phyloP scores from a whole-genome alignment of 768 basidiomycete species.

The Trametopsis cervina region DNA sequence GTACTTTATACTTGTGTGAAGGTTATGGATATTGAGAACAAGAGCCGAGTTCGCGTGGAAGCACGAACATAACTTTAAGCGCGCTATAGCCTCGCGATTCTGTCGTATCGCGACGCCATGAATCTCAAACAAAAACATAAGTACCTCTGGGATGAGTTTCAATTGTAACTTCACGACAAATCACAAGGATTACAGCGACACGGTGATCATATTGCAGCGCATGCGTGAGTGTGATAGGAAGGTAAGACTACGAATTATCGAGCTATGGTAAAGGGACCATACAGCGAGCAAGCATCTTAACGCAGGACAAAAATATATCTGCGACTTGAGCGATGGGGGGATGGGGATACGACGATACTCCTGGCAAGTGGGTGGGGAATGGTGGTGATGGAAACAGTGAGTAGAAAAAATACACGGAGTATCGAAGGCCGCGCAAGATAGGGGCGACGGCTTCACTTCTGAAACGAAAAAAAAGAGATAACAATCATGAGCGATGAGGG shows the following conservation, averaged over 20 bases:
- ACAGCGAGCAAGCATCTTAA: neutral
- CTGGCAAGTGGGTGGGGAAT: conserved; percentile 39
- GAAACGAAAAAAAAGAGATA: conserved; percentile 17
- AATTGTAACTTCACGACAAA: too few species aligned
- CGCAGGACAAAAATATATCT: neutral
- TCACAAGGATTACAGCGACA: too few species aligned
- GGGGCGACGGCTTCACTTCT: conserved; percentile 11
- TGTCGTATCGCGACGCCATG: too few species aligned
- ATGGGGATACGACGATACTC: conserved; percentile 49
- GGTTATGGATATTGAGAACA: too few species aligned
- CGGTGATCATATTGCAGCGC: neutral
- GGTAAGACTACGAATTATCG: neutral
- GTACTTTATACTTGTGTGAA: too few species aligned
- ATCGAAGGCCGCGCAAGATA: conserved; percentile 33
- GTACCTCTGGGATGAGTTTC: too few species aligned
- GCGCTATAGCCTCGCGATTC: too few species aligned
- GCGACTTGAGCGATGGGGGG: conserved; percentile 13
- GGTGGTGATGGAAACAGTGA: conserved; percentile 18
- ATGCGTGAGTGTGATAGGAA: neutral
- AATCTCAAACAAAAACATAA: too few species aligned
- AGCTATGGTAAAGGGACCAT: neutral
- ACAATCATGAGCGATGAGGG: conserved; percentile 12
- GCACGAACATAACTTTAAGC: too few species aligned
- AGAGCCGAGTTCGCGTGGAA: too few species aligned
- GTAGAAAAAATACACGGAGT: conserved; percentile 30